These are phyloP conservation scores for Xylogone sp. DNA, from an alignment of 2,329 filamentous ascomycete species.

Conservation along the genomic window DNA sequence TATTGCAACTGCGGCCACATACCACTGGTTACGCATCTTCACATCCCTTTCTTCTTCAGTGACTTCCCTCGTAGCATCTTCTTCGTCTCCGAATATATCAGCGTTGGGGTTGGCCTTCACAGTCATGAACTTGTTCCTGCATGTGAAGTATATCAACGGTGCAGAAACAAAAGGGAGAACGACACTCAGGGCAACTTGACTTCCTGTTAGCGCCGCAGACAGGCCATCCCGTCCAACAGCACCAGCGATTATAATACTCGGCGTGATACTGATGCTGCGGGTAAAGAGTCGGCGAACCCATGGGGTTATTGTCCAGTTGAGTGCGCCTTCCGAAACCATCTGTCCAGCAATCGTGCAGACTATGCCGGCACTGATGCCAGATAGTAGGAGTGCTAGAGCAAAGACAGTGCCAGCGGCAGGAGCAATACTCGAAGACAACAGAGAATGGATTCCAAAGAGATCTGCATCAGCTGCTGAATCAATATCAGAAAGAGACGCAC, in stretches of 20 bases:
- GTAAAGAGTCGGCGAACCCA: slow-evolving; percentile 79
- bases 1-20: slow-evolving; percentile 53
- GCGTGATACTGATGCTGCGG: slow-evolving; percentile 74
- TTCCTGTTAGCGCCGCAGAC: slow-evolving; percentile 67
- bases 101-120: slow-evolving; percentile 13
- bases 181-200: slow-evolving; percentile 74
- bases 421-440: slow-evolving; percentile 66
- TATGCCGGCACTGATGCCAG: slow-evolving; percentile 76
- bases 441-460: slow-evolving; percentile 76
- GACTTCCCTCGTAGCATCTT: slow-evolving; percentile 21
- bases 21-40: slow-evolving; percentile 69
- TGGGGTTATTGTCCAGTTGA: slow-evolving; percentile 69
- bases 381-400: slow-evolving; percentile 74
- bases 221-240: slow-evolving; percentile 71
- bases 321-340: slow-evolving; percentile 81
- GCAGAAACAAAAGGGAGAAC: slow-evolving; percentile 80
- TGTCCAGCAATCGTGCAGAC: slow-evolving; percentile 88
- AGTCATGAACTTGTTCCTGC: slow-evolving; percentile 75
- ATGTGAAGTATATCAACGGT: slow-evolving; percentile 83
- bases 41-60: slow-evolving; percentile 21
- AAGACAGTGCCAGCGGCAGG: slow-evolving; percentile 80
- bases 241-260: slow-evolving; percentile 78
- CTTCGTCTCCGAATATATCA: slow-evolving; percentile 2
- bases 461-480: slow-evolving; percentile 63
- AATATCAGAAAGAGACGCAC: slow-evolving; percentile 66